These are phyloP conservation scores for Geosmithia morbida DNA, from an alignment of 2,329 filamentous ascomycete species.

Conservation along the genomic window DNA sequence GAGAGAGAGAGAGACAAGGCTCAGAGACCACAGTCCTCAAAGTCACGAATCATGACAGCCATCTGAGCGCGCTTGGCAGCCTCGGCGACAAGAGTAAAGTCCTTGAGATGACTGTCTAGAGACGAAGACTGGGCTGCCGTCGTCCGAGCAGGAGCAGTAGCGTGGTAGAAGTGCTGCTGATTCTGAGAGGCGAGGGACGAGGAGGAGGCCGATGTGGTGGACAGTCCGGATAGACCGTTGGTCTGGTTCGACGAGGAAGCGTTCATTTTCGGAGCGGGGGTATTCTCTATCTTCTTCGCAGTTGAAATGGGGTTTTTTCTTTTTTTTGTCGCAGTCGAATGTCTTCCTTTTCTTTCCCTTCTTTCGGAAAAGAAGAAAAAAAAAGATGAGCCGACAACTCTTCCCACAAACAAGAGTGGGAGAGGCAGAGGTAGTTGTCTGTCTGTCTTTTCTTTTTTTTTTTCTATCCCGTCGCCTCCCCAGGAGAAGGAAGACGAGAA, in stretches of 20 bases:
- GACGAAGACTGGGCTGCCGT: conserved; percentile 20
- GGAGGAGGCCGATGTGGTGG: conserved; percentile 2
- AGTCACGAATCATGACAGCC: conserved; percentile 73
- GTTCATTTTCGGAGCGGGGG: conserved; percentile 15
- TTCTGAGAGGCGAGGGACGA: conserved; percentile 12
- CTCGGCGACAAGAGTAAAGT: conserved; percentile 79
- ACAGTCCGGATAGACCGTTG: conserved; percentile 6
- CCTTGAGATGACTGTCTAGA: conserved; percentile 52
- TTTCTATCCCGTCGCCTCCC: too few species aligned
- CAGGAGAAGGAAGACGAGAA: too few species aligned
- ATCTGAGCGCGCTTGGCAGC: conserved; percentile 88
- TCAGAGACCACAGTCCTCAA: conserved; percentile 56
- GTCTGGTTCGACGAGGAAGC: conserved; percentile 18
- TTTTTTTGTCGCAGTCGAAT: too few species aligned
- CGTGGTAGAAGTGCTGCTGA: conserved; percentile 8
- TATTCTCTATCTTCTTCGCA: too few species aligned
- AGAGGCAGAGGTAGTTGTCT: too few species aligned
- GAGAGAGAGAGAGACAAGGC: not conserved
- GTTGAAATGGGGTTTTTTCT: too few species aligned
- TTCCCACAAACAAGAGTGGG: too few species aligned
- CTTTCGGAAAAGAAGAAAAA: too few species aligned
- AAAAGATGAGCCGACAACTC: too few species aligned
- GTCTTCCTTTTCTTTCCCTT: too few species aligned
- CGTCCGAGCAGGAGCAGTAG: conserved; percentile 10
- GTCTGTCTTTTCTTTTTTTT: too few species aligned